Evolutionary conservation across 2,329 filamentous ascomycete genomes (phyloP), one percentile per base, ranked within the genome.

Genomic region (Dichotomopilus funicola): DNA sequence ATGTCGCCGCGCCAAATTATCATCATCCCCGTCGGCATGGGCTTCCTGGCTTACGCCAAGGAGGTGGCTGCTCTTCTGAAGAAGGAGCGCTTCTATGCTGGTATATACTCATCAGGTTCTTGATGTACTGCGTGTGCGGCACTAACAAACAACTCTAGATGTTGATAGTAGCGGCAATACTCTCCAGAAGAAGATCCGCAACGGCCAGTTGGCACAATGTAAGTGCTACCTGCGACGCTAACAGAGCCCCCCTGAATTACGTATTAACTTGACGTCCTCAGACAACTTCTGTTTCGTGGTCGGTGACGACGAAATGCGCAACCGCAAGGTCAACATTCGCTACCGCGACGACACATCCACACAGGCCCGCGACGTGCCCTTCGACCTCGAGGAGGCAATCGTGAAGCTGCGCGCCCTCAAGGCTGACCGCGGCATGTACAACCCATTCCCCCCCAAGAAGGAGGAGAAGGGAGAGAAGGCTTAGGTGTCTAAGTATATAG

Each of bases 181-280:
- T 6, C 83, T 94, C 73, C 86, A 90, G 71, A 92, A 94, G 81
- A 94, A 94, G 82, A 90, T 94, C 63, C 85, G 88, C 64, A 91
- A 81, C 54, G 89, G 85, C 11, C 89, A 94, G 72, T 71, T 92
- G 64, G 78, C 85, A 51, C 86, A 91, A 72, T 92, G 91, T 75
- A 91, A 91, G 75, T 91, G 19, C 19, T 27, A 27, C 19, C 19
- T 27, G 19, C 5, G n/a, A 34, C 6, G 4, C 27, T 2, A 4
- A 10, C 27, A 88, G 71, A 88, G n/a, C 49, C 35, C 12, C 36
- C 13, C 5, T 3, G 8, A 10, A 7, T 31, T 11, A 12, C 13
- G 8, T 6, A 5, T 3, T 7, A 38, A 12, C 13, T 41, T 56
- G 37, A 56, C 44, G 1, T 7, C 6, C 2, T 2, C 27, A 65